Base-by-base conservation (phyloP, 176 grass and related monocot genomes). In the Carex myosuroides region DNA sequence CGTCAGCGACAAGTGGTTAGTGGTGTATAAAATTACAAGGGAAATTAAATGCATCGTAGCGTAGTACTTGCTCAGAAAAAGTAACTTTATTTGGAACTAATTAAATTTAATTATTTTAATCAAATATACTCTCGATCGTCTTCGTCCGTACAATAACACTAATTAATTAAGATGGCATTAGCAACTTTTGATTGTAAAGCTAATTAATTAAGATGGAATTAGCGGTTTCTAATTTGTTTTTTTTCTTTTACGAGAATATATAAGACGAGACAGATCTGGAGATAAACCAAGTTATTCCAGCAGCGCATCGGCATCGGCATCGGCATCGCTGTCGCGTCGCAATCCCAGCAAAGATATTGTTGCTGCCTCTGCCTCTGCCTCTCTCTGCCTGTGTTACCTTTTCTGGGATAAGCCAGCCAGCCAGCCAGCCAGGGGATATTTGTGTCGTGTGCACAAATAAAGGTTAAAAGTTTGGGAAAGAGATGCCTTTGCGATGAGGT, bases 291-390 rank as follows among this genome's bases (percentile, higher is more conserved):
- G 39, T 41, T 46, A 76, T 46, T 42, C 37, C 48, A 62, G 52
- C 42, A 53, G 30, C 9, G 14, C 16, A 83, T 64, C 61, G 26
- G n/a, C n/a, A n/a, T n/a, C n/a, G n/a, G n/a, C n/a, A n/a, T n/a
- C n/a, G n/a, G 14, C 16, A 83, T 64, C 61, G 26, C 80, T 50
- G 63, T 64, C 60, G 62, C 63, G 80, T 83, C 60, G 80, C 80
- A 83, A 83, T 83, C 80, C n/a, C 1, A 68, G 80, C 80, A 83
- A 64, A 83, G 80, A 83, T 83, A 83, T 83, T 83, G 80, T 68
- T 83, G 80, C 21, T 59, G 32, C 32, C 22, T 24, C 22, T 24
- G 0, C 1, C 26, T 26, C 21, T 59, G 32, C 32, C 22, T 24
- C 22, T 24, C 26, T 26, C 26, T 26, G 26, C 26, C 1, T 3